Percentiles rank a stretch among this genome's conserved stretches.
Evolutionary conservation across 2,329 filamentous ascomycete genomes (phyloP).

Genomic region (Saccharata proteae): DNA sequence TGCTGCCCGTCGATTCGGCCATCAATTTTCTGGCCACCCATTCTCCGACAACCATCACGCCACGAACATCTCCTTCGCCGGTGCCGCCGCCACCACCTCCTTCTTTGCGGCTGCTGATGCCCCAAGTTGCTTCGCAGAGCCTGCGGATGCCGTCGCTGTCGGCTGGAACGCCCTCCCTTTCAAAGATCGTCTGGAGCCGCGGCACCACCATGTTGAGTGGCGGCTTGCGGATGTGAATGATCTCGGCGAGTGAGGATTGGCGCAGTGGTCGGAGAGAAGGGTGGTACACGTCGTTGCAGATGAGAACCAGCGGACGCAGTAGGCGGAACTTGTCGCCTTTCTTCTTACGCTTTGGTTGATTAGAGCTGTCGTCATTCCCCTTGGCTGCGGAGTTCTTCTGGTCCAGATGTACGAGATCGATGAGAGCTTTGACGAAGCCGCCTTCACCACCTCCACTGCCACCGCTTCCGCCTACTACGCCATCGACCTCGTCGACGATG

Average conservation of each 20-base stretch:
- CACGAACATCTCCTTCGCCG: constrained; percentile 64
- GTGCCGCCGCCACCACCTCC: constrained; percentile 41
- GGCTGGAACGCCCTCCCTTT: constrained; percentile 76
- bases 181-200: constrained; percentile 72
- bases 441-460: constrained; percentile 60
- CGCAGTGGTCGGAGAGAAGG: constrained; percentile 74
- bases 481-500: constrained; percentile 92
- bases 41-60: constrained; percentile 75
- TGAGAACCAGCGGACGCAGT: constrained; percentile 77
- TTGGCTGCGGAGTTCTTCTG: constrained; percentile 55
- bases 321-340: constrained; percentile 81
- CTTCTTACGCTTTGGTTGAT: constrained; percentile 44
- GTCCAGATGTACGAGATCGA: constrained; percentile 77
- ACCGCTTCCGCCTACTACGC: constrained; percentile 71
- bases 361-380: constrained; percentile 7
- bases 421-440: constrained; percentile 87
- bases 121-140: constrained; percentile 73
- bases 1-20: constrained; percentile 26
- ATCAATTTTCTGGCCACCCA: constrained; percentile 68
- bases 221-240: constrained; percentile 84
- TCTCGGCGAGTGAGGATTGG: constrained; percentile 74
- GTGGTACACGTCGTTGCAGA: constrained; percentile 97
- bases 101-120: constrained; percentile 60
- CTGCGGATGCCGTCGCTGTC: constrained; percentile 82
- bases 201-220: constrained; percentile 73